phyloP scores from a whole-genome alignment of 176 grass and related monocot genomes.

The Rhynchospora pubera region DNA sequence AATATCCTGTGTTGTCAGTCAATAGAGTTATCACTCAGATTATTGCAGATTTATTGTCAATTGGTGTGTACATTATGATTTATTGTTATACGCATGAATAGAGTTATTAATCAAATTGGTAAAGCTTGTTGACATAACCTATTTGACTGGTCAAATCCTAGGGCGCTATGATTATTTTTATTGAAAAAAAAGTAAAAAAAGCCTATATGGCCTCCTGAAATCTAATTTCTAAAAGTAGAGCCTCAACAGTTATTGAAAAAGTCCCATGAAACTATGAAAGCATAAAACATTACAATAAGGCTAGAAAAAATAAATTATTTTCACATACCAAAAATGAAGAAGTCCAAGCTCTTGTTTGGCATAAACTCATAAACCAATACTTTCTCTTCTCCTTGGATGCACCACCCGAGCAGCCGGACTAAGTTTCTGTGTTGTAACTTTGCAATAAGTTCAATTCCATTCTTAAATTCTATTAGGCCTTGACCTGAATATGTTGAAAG shows the following conservation, averaged over 20 bases:
- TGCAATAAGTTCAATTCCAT: slow-evolving; percentile 18
- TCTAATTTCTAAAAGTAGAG: no score
- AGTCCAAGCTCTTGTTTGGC: slow-evolving; percentile 26
- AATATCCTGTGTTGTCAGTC: background rate
- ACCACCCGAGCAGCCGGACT: slow-evolving; percentile 25
- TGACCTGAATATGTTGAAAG: slow-evolving; percentile 18
- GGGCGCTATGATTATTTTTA: no score
- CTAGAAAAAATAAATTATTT: background rate
- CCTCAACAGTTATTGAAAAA: no score
- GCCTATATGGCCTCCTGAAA: no score
- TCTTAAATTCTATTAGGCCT: slow-evolving; percentile 25
- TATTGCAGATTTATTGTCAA: background rate
- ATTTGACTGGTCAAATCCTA: no score
- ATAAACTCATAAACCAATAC: slow-evolving; percentile 27
- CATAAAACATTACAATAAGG: background rate
- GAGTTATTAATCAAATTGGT: no score
- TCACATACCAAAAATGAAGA: slow-evolving; percentile 14
- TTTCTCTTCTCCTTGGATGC: slow-evolving; percentile 19
- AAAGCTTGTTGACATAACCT: no score
- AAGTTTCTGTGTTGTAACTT: slow-evolving; percentile 28
- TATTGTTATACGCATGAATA: no score
- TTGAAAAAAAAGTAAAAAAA: no score
- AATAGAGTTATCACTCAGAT: background rate
- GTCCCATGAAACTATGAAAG: background rate
- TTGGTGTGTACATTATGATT: no score